These are phyloP conservation scores for Lagerstroemia speciosa DNA, from an alignment of 345 rosid species.

Conservation along the genomic window DNA sequence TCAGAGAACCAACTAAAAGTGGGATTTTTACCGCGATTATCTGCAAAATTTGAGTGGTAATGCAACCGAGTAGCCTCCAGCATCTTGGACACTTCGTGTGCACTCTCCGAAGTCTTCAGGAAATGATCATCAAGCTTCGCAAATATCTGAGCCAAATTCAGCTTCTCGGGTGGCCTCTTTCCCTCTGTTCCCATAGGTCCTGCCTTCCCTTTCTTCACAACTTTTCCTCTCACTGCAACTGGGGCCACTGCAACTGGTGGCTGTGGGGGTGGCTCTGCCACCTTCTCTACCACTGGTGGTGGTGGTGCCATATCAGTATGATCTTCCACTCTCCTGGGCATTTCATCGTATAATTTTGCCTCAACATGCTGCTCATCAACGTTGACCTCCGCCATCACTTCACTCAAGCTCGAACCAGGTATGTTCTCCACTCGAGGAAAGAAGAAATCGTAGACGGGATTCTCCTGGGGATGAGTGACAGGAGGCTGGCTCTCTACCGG, in stretches of 20 bases:
- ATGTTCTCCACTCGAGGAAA: constrained; percentile 38
- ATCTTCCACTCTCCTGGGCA: constrained; percentile 24
- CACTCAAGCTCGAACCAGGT: constrained; percentile 53
- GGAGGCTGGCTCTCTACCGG: constrained; percentile 16
- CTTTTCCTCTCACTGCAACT: constrained; percentile 19
- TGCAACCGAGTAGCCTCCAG: constrained; percentile 88
- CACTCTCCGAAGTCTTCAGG: constrained; percentile 82
- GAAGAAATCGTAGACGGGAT: constrained; percentile 27
- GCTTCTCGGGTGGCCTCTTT: constrained; percentile 22
- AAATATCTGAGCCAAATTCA: constrained; percentile 47
- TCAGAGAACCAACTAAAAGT: neutral
- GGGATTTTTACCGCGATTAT: constrained; percentile 59
- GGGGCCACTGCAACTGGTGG: constrained; percentile 15
- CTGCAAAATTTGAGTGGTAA: constrained; percentile 99
- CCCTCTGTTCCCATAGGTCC: constrained; percentile 22
- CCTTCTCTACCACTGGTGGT: constrained; percentile 9
- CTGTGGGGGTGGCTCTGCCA: constrained; percentile 5
- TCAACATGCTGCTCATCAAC: constrained; percentile 21
- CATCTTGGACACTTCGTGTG: constrained; percentile 89
- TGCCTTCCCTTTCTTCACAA: constrained; percentile 36
- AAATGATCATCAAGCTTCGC: constrained; percentile 75
- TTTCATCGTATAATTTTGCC: constrained; percentile 30
- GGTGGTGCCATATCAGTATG: constrained; percentile 11
- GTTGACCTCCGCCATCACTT: constrained; percentile 28
- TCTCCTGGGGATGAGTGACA: constrained; percentile 20